Evolutionary conservation across 2,329 filamentous ascomycete species (phyloP).

Genomic region (Colletotrichum brevisporum): DNA sequence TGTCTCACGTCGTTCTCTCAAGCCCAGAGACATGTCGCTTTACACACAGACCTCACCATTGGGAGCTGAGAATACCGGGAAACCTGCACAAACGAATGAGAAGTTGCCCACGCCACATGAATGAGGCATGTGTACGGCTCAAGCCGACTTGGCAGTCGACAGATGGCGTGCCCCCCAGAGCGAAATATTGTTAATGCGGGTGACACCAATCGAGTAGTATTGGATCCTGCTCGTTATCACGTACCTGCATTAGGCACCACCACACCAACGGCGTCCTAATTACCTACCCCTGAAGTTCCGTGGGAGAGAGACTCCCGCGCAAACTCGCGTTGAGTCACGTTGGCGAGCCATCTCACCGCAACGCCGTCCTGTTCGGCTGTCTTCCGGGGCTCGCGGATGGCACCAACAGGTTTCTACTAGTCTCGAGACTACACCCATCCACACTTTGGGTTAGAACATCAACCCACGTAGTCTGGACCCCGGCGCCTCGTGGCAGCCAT

Average conservation of each 20-base stretch:
- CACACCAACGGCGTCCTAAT: not conserved
- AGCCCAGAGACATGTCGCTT: not conserved
- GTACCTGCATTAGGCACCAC: slow-evolving; percentile 20
- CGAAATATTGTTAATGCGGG: not conserved
- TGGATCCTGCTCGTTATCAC: slow-evolving; percentile 3
- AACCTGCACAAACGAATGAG: not conserved
- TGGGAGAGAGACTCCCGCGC: too few relatives aligned
- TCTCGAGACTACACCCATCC: slow-evolving; percentile 4
- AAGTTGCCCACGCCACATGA: not conserved
- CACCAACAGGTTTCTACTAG: slow-evolving; percentile 9
- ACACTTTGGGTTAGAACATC: slow-evolving; percentile 28
- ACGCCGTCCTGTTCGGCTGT: slow-evolving; percentile 11
- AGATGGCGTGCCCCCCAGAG: not conserved
- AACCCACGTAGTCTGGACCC: slow-evolving; percentile 13
- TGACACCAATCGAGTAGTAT: too few relatives aligned
- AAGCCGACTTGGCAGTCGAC: not conserved
- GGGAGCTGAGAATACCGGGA: too few relatives aligned
- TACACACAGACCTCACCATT: slow-evolving; percentile 2
- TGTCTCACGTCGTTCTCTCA: not conserved
- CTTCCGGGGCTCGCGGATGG: not conserved
- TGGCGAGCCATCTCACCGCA: not conserved
- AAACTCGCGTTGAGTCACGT: not conserved
- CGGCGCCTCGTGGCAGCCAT: slow-evolving; percentile 26
- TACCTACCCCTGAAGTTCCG: too few relatives aligned
- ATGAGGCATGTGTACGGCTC: not conserved